Percentiles rank a stretch among this genome's conserved stretches.
These are phyloP conservation scores for Polytolypa hystricis DNA, from an alignment of 2,329 filamentous ascomycete species.

Conservation along the genomic window DNA sequence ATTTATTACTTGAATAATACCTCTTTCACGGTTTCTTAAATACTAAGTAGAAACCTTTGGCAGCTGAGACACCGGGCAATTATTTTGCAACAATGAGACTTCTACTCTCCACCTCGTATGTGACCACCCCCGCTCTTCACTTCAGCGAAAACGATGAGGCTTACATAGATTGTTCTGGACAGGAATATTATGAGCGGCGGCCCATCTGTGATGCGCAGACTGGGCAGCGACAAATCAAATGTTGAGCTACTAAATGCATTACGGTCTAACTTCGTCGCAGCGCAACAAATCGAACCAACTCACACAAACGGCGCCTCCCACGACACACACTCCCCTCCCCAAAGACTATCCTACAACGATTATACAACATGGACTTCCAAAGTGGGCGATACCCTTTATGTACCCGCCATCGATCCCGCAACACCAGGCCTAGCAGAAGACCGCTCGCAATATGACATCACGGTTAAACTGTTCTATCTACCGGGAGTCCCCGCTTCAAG, in stretches of 20 bases:
- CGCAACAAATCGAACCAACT: constrained; percentile 48
- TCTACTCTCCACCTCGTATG: constrained; percentile 76
- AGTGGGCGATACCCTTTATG: constrained; percentile 52
- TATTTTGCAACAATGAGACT: constrained; percentile 78
- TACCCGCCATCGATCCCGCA: constrained; percentile 67
- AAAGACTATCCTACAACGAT: constrained; percentile 17
- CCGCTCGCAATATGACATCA: constrained; percentile 78
- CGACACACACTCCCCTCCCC: constrained; percentile 6
- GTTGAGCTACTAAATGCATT: constrained; percentile 84
- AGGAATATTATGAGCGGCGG: constrained; percentile 79
- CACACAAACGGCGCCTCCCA: constrained; percentile 19
- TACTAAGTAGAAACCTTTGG: too few relatives aligned
- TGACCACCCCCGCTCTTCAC: not conserved
- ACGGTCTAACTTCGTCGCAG: constrained; percentile 67
- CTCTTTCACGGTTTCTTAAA: too few relatives aligned
- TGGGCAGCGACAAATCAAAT: constrained; percentile 72
- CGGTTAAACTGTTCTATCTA: constrained; percentile 89
- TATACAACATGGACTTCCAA: constrained; percentile 54
- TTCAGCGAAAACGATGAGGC: not conserved
- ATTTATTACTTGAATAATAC: too few relatives aligned
- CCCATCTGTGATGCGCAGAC: constrained; percentile 71
- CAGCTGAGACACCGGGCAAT: too few relatives aligned
- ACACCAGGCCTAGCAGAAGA: constrained; percentile 67
- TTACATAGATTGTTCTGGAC: too few relatives aligned
- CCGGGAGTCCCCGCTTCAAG: constrained; percentile 54